Evolutionary conservation across 345 rosid species (phyloP), one percentile per base, ranked within the genome.

Genomic region (Syzygium aromaticum): DNA sequence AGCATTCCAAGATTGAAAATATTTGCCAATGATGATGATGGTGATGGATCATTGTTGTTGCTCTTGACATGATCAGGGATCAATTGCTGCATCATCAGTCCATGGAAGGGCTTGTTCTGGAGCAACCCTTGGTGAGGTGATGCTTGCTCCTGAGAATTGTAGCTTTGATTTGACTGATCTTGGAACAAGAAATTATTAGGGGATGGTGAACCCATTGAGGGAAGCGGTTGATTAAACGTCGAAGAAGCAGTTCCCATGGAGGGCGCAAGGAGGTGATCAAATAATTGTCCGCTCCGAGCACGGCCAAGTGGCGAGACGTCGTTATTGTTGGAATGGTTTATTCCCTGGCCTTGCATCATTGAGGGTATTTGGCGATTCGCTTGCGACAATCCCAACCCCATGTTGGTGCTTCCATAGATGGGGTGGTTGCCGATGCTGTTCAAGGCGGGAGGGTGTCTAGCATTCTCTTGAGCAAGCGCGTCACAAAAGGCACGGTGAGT

Each of bases 401-500:
- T 91, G 92, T 90, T 93, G 89, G 80, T 38, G 82, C 49, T 73
- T 43, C 82, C 82, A 73, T 73, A 73, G 49, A 73, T 11, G 7
- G 82, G 12, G 82, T 73, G 82, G 49, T 73, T 33, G 82, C 94
- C 91, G 88, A 94, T 90, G 43, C 94, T 88, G 90, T 89, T 93
- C 90, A 94, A 91, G 38, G 88, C 87, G 28, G 95, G 91, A 77
- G 95, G 95, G 89, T 94, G 95, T 85, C 98, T 93, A 15, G 95
- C 95, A 91, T 95, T 94, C 88, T 95, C 96, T 85, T 94, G 96
- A 90, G 98, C 98, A 85, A 95, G 87, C 63, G 98, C 98, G 87
- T 95, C 98, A 85, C 98, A 95, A 87, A 95, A 95, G 43, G 98
- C 98, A 84, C 98, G 91, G 88, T 95, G 98, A 25, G 98, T 94